phyloP scores from a whole-genome alignment of 2,329 filamentous ascomycete genomes.

The Fusarium stilboides region DNA sequence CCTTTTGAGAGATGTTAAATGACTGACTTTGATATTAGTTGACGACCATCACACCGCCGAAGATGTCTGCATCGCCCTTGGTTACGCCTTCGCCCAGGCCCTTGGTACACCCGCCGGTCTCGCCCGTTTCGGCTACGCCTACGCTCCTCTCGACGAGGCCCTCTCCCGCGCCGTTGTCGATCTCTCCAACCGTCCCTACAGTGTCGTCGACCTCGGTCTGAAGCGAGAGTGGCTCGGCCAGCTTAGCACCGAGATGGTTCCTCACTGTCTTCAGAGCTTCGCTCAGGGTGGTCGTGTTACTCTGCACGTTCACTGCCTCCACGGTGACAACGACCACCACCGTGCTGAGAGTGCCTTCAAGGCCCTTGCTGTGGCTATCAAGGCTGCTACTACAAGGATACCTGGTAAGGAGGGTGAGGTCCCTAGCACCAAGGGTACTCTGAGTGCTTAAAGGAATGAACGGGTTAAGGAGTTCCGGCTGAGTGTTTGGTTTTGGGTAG shows the following conservation, averaged over 20 bases:
- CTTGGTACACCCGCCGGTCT: constrained; percentile 85
- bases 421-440: constrained; percentile 94
- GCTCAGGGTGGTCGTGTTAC: constrained; percentile 91
- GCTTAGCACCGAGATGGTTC: constrained; percentile 95
- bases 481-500: constrained; percentile 29
- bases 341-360: constrained; percentile 97
- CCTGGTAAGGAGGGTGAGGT: constrained; percentile 91
- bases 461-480: constrained; percentile 45
- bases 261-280: constrained; percentile 95
- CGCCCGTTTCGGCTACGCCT: constrained; percentile 91
- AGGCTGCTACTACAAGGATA: constrained; percentile 81
- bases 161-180: constrained; percentile 95
- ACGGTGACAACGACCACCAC: constrained; percentile 96
- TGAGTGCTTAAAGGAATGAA: constrained; percentile 68
- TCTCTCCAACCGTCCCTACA: constrained; percentile 91
- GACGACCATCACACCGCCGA: constrained; percentile 99
- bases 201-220: constrained; percentile 86
- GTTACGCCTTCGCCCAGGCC: constrained; percentile 84
- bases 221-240: constrained; percentile 94
- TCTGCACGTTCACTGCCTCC: constrained; percentile 93
- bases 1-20: neutral
- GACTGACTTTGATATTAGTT: constrained; percentile 67
- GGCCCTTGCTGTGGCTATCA: constrained; percentile 89
- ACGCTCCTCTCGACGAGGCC: constrained; percentile 95
- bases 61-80: constrained; percentile 93